Evolutionary conservation across 176 grass and related monocot species (phyloP).

Genomic region (Elymus sibiricus): DNA sequence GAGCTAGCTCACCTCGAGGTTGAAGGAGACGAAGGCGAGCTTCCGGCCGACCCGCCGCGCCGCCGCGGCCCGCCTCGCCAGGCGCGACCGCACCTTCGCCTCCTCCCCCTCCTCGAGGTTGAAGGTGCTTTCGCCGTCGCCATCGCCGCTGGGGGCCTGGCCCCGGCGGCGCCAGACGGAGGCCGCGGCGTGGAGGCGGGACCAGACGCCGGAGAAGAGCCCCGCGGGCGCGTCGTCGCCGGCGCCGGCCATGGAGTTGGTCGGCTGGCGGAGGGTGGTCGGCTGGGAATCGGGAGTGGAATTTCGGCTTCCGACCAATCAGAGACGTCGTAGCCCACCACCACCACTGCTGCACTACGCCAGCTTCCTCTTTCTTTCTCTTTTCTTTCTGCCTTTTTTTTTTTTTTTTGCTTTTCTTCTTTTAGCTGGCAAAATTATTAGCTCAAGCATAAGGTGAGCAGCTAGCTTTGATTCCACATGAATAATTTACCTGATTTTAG

Average conservation of each 20-base stretch:
- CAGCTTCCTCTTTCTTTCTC: not conserved
- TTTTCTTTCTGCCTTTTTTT: not conserved
- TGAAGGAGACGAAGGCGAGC: slow-evolving; percentile 39
- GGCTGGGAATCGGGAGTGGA: not conserved
- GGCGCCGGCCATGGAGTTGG: not conserved
- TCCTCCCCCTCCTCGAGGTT: not conserved
- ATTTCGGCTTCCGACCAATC: not conserved
- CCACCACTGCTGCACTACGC: not conserved
- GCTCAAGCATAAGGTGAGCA: not conserved
- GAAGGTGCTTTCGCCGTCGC: not conserved
- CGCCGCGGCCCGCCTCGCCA: slow-evolving; percentile 11
- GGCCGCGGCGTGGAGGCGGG: not conserved
- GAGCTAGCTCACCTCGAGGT: slow-evolving; percentile 32
- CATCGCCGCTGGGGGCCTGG: not conserved
- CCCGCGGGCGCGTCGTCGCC: slow-evolving; percentile 3
- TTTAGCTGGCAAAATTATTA: not conserved
- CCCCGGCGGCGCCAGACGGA: not conserved
- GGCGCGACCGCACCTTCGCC: not conserved
- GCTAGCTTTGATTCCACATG: not conserved
- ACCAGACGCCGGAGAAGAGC: slow-evolving; percentile 20
- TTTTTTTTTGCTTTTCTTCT: not conserved
- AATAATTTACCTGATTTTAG: too few species aligned
- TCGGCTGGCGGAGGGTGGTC: not conserved
- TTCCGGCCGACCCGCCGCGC: slow-evolving; percentile 15
- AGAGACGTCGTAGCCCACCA: slow-evolving; percentile 13